Evolutionary conservation across 179 eudicot species (phyloP).

Genomic region (Silene vulgaris): DNA sequence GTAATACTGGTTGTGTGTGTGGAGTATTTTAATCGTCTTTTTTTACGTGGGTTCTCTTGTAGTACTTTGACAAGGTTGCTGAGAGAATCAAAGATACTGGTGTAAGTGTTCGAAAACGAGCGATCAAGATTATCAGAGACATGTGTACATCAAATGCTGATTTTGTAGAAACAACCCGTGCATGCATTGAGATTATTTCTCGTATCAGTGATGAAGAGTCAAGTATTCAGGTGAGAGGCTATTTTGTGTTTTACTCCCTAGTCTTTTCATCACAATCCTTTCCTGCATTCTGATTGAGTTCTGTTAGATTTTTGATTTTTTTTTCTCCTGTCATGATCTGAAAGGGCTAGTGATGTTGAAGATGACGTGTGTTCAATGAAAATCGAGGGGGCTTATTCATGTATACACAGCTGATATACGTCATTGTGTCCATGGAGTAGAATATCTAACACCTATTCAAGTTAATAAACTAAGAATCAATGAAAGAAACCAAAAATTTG

Average conservation of each 20-base stretch:
- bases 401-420: not conserved
- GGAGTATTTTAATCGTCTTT: slow-evolving; percentile 15
- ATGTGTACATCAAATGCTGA: slow-evolving; percentile 81
- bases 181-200: slow-evolving; percentile 87
- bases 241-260: slow-evolving; percentile 7
- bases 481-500: too few species aligned
- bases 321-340: slow-evolving; percentile 10
- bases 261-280: slow-evolving; percentile 4
- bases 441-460: not conserved
- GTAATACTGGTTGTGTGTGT: not conserved
- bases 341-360: not conserved
- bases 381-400: not conserved
- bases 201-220: slow-evolving; percentile 95
- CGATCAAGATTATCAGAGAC: slow-evolving; percentile 87
- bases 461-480: not conserved
- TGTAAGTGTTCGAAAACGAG: slow-evolving; percentile 91
- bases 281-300: not conserved
- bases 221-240: slow-evolving; percentile 72
- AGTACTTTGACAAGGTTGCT: slow-evolving; percentile 95
- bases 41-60: slow-evolving; percentile 18
- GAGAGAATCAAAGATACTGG: slow-evolving; percentile 96
- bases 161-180: slow-evolving; percentile 61
- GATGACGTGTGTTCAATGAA: not conserved
- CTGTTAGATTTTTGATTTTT: not conserved
- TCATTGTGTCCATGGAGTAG: not conserved